These are phyloP conservation scores for Microdochium trichocladiopsis DNA, from an alignment of 2,329 filamentous ascomycete genomes.

Conservation along the genomic window DNA sequence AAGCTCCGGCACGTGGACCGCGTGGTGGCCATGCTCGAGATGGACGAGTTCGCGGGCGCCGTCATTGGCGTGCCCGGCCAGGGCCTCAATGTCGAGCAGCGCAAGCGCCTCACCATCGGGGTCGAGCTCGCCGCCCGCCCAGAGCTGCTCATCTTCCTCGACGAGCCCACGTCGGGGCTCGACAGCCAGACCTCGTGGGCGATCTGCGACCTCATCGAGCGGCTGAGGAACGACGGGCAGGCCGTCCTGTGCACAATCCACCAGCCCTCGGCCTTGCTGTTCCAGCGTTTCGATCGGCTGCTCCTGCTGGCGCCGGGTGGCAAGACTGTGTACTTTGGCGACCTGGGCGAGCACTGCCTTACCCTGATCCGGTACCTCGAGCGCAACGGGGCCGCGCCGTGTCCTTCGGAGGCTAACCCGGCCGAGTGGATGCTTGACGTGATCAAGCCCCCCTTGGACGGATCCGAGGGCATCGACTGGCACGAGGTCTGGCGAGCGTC, in stretches of 20 bases:
- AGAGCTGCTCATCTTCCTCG: slow-evolving; percentile 63
- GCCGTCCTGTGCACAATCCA: slow-evolving; percentile 36
- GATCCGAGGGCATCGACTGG: slow-evolving; percentile 28
- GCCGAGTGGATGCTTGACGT: slow-evolving; percentile 56
- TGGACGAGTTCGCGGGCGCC: slow-evolving; percentile 62
- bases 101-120: slow-evolving; percentile 60
- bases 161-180: slow-evolving; percentile 69
- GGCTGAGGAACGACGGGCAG: slow-evolving; percentile 39
- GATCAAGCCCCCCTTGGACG: slow-evolving; percentile 32
- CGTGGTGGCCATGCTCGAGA: slow-evolving; percentile 60
- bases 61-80: slow-evolving; percentile 64
- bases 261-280: slow-evolving; percentile 32
- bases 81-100: slow-evolving; percentile 37
- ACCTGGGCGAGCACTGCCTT: slow-evolving; percentile 41
- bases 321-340: slow-evolving; percentile 50
- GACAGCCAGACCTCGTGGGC: slow-evolving; percentile 69
- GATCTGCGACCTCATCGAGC: slow-evolving; percentile 61
- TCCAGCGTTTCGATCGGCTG: slow-evolving; percentile 40
- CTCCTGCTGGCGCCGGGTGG: slow-evolving; percentile 46
- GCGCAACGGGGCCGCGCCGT: slow-evolving; percentile 45
- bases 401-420: slow-evolving; percentile 48
- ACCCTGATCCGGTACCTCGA: slow-evolving; percentile 49
- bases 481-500: slow-evolving; percentile 39
- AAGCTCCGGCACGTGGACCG: slow-evolving; percentile 62
- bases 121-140: slow-evolving; percentile 69